These are phyloP conservation scores for Phylloporus arenicola DNA, from an alignment of 768 basidiomycete genomes.

Conservation along the genomic window DNA sequence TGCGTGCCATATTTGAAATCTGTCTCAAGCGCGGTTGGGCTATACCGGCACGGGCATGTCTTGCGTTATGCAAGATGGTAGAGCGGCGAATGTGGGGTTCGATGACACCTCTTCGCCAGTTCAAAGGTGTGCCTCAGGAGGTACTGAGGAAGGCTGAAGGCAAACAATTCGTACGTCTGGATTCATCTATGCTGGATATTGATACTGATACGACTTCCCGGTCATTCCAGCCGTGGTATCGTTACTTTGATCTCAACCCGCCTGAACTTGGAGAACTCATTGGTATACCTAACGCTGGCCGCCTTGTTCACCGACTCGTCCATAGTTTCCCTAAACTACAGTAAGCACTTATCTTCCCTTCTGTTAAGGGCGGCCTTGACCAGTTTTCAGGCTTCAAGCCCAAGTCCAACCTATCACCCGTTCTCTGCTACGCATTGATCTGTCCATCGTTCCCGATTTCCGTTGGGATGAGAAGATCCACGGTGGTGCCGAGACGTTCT, in stretches of 20 bases:
- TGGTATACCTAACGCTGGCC: conserved; percentile 89
- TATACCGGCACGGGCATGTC: conserved; percentile 81
- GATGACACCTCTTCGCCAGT: conserved; percentile 96
- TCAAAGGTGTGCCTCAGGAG: conserved; percentile 83
- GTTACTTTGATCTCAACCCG: conserved; percentile 89
- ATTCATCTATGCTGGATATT: conserved; percentile 21
- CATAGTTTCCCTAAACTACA: conserved; percentile 61
- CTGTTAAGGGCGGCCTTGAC: too few relatives aligned
- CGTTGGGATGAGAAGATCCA: conserved; percentile 96
- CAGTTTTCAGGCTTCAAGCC: too few relatives aligned
- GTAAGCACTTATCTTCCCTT: too few relatives aligned
- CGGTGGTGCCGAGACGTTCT: conserved; percentile 82
- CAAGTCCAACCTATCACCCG: too few relatives aligned
- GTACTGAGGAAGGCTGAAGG: conserved; percentile 88
- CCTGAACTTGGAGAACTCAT: conserved; percentile 95
- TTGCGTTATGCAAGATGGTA: conserved; percentile 96
- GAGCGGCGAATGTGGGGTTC: conserved; percentile 92
- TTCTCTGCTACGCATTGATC: too few relatives aligned
- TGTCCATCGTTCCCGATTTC: conserved; percentile 30
- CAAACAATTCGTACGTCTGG: conserved; percentile 82
- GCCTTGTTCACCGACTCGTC: conserved; percentile 85
- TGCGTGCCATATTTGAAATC: conserved; percentile 96
- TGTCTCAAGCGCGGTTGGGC: conserved; percentile 99
- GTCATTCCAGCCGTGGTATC: conserved; percentile 75
- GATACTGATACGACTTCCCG: background rate